Conservation (phyloP, 208 protist genomes). For the Kentomonas sorsogonicus region DNA sequence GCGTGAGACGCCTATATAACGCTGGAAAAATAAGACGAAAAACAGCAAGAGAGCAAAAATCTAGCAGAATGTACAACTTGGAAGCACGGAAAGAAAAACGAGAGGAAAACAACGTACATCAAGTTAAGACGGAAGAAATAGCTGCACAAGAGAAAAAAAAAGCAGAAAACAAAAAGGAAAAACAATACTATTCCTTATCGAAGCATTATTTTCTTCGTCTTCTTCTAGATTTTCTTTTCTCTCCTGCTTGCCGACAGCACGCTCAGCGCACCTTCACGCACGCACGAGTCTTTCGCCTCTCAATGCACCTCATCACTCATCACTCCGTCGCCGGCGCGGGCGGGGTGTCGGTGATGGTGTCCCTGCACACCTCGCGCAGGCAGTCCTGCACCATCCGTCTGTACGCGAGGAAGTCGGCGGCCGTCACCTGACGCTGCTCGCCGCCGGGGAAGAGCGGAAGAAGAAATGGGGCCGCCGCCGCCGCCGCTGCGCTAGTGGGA, state of each 20-base stretch:
- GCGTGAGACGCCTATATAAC: neutral
- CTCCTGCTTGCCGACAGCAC: too few species aligned
- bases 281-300: too few species aligned
- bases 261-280: too few species aligned
- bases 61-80: too few species aligned
- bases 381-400: slow-evolving; percentile 24
- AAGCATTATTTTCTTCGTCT: neutral
- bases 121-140: neutral
- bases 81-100: neutral
- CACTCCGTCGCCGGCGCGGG: slow-evolving; percentile 13
- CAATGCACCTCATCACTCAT: neutral
- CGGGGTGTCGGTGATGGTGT: slow-evolving; percentile 9
- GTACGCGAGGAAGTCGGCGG: slow-evolving; percentile 34
- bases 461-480: slow-evolving; percentile 1
- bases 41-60: too few species aligned
- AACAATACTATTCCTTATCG: neutral
- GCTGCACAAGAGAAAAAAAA: slow-evolving; percentile 13
- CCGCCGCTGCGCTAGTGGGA: neutral
- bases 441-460: slow-evolving; percentile 47
- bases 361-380: slow-evolving; percentile 31
- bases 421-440: slow-evolving; percentile 26
- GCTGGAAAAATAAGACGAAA: too few species aligned
- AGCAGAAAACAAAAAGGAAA: slow-evolving; percentile 9
- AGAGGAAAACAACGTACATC: neutral
- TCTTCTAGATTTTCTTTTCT: slow-evolving; percentile 10